These are phyloP conservation scores for Hypoxylon cercidicola DNA, from an alignment of 495 filamentous ascomycete species.

Conservation along the genomic window DNA sequence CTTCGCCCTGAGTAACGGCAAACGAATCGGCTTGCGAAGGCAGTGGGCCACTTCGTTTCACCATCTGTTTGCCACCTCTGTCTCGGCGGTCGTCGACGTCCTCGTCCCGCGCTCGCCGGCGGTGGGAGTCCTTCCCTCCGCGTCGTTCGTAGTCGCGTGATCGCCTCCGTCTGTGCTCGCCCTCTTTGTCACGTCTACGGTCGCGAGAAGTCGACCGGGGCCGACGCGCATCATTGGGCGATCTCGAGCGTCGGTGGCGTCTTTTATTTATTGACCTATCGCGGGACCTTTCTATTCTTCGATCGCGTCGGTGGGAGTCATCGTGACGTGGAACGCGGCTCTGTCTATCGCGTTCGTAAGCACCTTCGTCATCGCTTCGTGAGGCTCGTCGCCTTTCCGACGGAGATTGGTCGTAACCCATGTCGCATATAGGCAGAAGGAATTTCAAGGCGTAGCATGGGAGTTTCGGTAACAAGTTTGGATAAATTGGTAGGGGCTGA, in stretches of 20 bases:
- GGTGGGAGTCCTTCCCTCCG: slow-evolving; percentile 22
- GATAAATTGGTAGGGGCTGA: slow-evolving; percentile 28
- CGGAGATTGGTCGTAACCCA: slow-evolving; percentile 32
- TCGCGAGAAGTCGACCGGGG: slow-evolving; percentile 48
- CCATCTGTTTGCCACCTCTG: slow-evolving; percentile 35
- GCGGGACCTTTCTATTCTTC: slow-evolving; percentile 36
- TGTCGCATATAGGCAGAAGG: slow-evolving; percentile 17
- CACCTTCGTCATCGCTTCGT: slow-evolving; percentile 33
- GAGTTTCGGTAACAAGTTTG: slow-evolving; percentile 29
- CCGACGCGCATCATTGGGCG: slow-evolving; percentile 45
- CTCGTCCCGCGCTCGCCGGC: slow-evolving; percentile 31
- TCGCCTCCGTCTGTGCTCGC: slow-evolving; percentile 27
- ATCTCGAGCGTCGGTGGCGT: slow-evolving; percentile 50
- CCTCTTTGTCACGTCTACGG: slow-evolving; percentile 29
- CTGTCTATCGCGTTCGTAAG: slow-evolving; percentile 34
- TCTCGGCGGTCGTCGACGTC: slow-evolving; percentile 33
- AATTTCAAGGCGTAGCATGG: slow-evolving; percentile 18
- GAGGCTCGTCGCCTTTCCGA: slow-evolving; percentile 23
- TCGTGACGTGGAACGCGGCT: slow-evolving; percentile 35
- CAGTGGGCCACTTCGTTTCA: slow-evolving; percentile 65
- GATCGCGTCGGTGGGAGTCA: slow-evolving; percentile 36
- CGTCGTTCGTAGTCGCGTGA: slow-evolving; percentile 39
- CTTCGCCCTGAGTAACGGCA: slow-evolving; percentile 61
- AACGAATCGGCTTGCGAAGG: slow-evolving; percentile 79
- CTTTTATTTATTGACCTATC: slow-evolving; percentile 45